Evolutionary conservation across 129 eudicot species (phyloP).

Genomic region (Kitagawia praeruptora): DNA sequence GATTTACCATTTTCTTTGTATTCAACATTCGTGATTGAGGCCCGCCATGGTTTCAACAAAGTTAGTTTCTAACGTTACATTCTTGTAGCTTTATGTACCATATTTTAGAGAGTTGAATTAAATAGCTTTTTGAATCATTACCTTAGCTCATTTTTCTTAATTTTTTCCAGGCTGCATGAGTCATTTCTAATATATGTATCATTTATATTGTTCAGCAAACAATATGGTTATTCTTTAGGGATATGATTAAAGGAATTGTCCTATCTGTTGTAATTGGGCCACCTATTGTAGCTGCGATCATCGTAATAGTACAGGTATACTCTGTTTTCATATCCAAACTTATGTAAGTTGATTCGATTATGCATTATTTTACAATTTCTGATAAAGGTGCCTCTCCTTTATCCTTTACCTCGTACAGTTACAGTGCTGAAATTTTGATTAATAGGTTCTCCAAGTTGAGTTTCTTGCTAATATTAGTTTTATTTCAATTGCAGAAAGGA

Average conservation of each 20-base stretch:
- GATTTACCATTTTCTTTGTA: conserved; percentile 95
- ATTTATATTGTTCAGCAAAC: conserved; percentile 66
- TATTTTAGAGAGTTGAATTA: not conserved
- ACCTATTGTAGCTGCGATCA: conserved; percentile 90
- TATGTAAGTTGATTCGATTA: not conserved
- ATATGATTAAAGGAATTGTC: conserved; percentile 78
- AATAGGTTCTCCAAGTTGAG: not conserved
- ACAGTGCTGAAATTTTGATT: not conserved
- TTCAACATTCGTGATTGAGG: conserved; percentile 95
- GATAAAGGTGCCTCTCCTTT: not conserved
- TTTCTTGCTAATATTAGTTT: not conserved
- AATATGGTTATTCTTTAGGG: conserved; percentile 68
- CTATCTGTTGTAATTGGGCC: conserved; percentile 68
- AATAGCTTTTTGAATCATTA: not conserved
- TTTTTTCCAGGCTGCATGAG: not conserved
- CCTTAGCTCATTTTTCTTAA: not conserved
- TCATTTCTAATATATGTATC: not conserved
- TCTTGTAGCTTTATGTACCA: conserved; percentile 3
- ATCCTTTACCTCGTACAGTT: not conserved
- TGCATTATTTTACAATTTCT: not conserved
- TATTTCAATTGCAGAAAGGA: conserved; percentile 72
- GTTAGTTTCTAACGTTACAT: conserved; percentile 22
- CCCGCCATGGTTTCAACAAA: conserved; percentile 96
- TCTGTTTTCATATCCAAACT: not conserved
- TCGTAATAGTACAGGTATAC: conserved; percentile 76